These are phyloP conservation scores for Candida sphagnicola DNA, from an alignment of 805 yeast species.

Conservation along the genomic window DNA sequence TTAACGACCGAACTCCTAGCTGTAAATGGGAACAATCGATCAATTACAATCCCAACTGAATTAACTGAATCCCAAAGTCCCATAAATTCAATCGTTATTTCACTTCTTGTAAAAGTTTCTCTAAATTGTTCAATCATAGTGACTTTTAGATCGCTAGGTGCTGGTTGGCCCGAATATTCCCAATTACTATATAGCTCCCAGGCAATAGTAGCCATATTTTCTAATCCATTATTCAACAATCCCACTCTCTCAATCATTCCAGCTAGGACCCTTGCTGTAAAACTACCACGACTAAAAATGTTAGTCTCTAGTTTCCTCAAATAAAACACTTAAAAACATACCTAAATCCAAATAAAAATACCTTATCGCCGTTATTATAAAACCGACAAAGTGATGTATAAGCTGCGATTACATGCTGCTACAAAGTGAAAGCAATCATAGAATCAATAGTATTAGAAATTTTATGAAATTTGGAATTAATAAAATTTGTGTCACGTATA, in stretches of 20 bases:
- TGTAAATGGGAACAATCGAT: constrained; percentile 55
- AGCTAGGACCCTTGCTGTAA: constrained; percentile 58
- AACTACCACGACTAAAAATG: constrained; percentile 51
- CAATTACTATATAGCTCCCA: constrained; percentile 61
- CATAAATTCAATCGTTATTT: constrained; percentile 50
- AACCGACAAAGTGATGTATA: constrained; percentile 48
- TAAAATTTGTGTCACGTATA: constrained; percentile 15
- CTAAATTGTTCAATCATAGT: constrained; percentile 52
- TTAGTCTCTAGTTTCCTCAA: constrained; percentile 4
- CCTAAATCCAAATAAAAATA: constrained; percentile 57
- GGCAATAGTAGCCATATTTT: constrained; percentile 53
- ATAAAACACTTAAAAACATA: constrained; percentile 7
- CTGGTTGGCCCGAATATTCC: constrained; percentile 59
- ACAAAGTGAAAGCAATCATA: constrained; percentile 51
- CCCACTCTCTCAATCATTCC: constrained; percentile 69
- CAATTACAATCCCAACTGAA: constrained; percentile 59
- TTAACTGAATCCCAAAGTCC: constrained; percentile 70
- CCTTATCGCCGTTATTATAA: constrained; percentile 47
- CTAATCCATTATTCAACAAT: constrained; percentile 50
- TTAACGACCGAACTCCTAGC: constrained; percentile 47
- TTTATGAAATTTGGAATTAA: constrained; percentile 7
- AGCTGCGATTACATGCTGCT: constrained; percentile 54
- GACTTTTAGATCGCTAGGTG: constrained; percentile 36
- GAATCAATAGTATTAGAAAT: constrained; percentile 31
- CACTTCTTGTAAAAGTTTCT: constrained; percentile 46